Evolutionary conservation across 2,329 filamentous ascomycete species (phyloP).

Genomic region (Elsinoe ampelina): DNA sequence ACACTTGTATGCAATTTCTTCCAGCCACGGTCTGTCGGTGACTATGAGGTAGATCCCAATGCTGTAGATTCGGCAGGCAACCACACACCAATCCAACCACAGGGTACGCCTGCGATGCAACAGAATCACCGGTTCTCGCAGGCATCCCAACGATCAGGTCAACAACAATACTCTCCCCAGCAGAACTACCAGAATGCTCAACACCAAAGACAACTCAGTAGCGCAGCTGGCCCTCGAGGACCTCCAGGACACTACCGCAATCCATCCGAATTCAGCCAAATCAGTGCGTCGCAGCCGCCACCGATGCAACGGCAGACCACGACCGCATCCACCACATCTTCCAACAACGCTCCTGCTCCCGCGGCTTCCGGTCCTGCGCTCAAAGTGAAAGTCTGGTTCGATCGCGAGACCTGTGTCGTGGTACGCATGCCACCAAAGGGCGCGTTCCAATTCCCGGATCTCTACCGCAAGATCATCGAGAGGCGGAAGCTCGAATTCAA

Average conservation of each 20-base stretch:
- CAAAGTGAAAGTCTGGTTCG: conserved; percentile 93
- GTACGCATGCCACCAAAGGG: conserved; percentile 72
- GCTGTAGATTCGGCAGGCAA: conserved; percentile 41
- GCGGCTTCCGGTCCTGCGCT: conserved; percentile 34
- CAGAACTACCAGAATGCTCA: conserved; percentile 32
- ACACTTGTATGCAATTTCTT: conserved; percentile 85
- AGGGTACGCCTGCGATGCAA: conserved; percentile 21
- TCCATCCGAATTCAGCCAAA: conserved; percentile 20
- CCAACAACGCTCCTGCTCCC: not conserved
- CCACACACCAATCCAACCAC: conserved; percentile 59
- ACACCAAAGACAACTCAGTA: conserved; percentile 18
- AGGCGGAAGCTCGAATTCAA: conserved; percentile 60
- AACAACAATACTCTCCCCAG: conserved; percentile 37
- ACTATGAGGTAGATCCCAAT: conserved; percentile 81
- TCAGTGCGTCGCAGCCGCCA: conserved; percentile 18
- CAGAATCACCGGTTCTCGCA: conserved; percentile 47
- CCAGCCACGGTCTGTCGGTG: conserved; percentile 66
- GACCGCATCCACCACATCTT: conserved; percentile 1
- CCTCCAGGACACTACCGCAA: conserved; percentile 21
- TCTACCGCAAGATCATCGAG: conserved; percentile 77
- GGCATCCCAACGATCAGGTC: conserved; percentile 19
- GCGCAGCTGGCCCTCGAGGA: conserved; percentile 15
- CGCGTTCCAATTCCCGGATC: conserved; percentile 59
- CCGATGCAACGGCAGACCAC: conserved; percentile 15
- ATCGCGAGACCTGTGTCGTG: conserved; percentile 74